Conservation (phyloP, 2,329 filamentous ascomycete genomes). For the Alternaria brassicicola region DNA sequence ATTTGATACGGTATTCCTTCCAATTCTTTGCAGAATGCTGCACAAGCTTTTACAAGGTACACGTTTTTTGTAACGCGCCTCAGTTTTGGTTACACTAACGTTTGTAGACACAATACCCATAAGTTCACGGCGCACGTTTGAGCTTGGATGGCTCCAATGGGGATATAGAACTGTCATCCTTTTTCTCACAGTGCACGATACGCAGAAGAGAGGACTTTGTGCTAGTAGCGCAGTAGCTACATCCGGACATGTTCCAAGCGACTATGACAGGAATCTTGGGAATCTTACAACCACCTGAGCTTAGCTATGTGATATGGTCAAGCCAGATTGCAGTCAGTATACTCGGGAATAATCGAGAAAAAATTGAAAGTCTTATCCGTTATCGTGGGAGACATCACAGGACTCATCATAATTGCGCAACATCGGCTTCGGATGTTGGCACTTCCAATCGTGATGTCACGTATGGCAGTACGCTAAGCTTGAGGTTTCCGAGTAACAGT, state of each 20-base stretch:
- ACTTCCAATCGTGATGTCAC: background rate
- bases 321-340: background rate
- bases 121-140: too few relatives aligned
- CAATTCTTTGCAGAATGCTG: background rate
- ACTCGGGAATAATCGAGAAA: background rate
- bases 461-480: background rate
- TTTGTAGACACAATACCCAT: background rate
- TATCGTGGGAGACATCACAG: background rate
- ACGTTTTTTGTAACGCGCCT: background rate
- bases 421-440: background rate
- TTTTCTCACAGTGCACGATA: too few relatives aligned
- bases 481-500: background rate
- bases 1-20: slow-evolving; percentile 49
- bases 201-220: background rate
- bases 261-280: background rate
- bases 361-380: background rate
- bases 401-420: background rate
- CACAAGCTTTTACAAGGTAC: background rate
- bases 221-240: background rate
- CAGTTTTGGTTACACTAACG: background rate
- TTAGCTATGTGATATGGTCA: background rate
- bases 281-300: background rate
- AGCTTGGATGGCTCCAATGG: too few relatives aligned
- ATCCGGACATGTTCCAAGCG: background rate
- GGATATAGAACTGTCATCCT: too few relatives aligned